Evolutionary conservation across 129 eudicot species (phyloP), one percentile per base, ranked within the genome.

Genomic region (Arctium minus): DNA sequence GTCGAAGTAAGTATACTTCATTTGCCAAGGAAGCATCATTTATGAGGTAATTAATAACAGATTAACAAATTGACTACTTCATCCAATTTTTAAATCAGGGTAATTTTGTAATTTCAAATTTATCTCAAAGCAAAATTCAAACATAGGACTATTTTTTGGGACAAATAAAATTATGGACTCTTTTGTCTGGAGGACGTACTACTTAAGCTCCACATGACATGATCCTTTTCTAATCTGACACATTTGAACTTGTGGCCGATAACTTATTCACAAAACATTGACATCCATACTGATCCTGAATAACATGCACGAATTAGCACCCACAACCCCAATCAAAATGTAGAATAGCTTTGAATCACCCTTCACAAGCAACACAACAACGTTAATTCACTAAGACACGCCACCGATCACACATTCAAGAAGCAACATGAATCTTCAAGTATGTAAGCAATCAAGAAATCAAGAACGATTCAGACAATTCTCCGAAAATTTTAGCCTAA

Each of bases 351-450:
- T 81, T 56, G 2, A 37, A 35, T 29, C 4, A 10, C 38, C 73
- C 37, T 74, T 73, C 36, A 62, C 32, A 39, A 74, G 69, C 80
- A 73, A 38, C 46, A 72, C 60, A 0, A 1, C 0, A 60, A 74
- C 74, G 64, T 13, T 37, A 42, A 73, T 39, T 64, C 39, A 64
- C 50, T n/a, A 22, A 53, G 30, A 81, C 37, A 15, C 40, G 18
- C 46, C 80, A 75, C 75, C 38, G 40, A 40, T 68, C 75, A 40
- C 44, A 38, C 5, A 39, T 6, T 33, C 85, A 75, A 75, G 68
- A 75, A 64, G 31, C 53, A 46, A 67, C 10, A 39, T 15, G 7
- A 22, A 38, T 29, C 30, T 62, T 38, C 18, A 53, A 1, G 17
- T 70, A 44, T 10, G 71, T 29, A 29, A 72, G 13, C 13, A 81